Evolutionary conservation across 768 basidiomycete species (phyloP).

Genomic region (Suillus tomentosus): DNA sequence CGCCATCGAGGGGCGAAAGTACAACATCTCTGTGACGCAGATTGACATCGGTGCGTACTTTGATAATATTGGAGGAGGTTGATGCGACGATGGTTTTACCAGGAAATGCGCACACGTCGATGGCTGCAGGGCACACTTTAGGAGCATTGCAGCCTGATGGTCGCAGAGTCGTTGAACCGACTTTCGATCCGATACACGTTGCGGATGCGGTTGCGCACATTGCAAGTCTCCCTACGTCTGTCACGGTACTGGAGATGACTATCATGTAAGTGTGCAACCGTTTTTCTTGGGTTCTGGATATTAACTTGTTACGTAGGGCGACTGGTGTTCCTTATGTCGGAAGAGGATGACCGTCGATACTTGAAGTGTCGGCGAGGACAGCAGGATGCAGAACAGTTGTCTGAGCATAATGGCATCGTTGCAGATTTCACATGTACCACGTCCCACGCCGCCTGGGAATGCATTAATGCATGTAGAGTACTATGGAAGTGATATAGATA

Average conservation of each 20-base stretch:
- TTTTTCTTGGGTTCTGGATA: slow-evolving; percentile 1
- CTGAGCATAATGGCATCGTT: background rate
- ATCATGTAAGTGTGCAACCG: slow-evolving; percentile 61
- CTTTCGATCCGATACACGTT: slow-evolving; percentile 73
- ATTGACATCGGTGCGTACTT: slow-evolving; percentile 71
- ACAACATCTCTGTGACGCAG: slow-evolving; percentile 77
- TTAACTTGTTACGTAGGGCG: slow-evolving; percentile 35
- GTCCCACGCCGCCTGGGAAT: background rate
- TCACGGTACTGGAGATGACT: slow-evolving; percentile 69
- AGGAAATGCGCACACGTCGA: slow-evolving; percentile 73
- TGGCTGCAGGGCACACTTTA: slow-evolving; percentile 47
- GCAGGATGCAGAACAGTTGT: background rate
- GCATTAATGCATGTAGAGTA: background rate
- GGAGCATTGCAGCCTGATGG: slow-evolving; percentile 77
- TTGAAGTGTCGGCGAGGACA: background rate
- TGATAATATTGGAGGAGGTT: slow-evolving; percentile 1
- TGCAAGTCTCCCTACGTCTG: slow-evolving; percentile 65
- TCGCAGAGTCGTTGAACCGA: slow-evolving; percentile 52
- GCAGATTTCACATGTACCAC: background rate
- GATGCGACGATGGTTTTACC: background rate
- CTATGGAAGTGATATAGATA: background rate
- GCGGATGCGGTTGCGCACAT: slow-evolving; percentile 72
- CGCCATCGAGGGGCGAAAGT: slow-evolving; percentile 72
- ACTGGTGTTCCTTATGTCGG: slow-evolving; percentile 49
- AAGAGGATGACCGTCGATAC: slow-evolving; percentile 36